Evolutionary conservation across 2,329 filamentous ascomycete genomes (phyloP).

Genomic region (Aspergillus sclerotialis): DNA sequence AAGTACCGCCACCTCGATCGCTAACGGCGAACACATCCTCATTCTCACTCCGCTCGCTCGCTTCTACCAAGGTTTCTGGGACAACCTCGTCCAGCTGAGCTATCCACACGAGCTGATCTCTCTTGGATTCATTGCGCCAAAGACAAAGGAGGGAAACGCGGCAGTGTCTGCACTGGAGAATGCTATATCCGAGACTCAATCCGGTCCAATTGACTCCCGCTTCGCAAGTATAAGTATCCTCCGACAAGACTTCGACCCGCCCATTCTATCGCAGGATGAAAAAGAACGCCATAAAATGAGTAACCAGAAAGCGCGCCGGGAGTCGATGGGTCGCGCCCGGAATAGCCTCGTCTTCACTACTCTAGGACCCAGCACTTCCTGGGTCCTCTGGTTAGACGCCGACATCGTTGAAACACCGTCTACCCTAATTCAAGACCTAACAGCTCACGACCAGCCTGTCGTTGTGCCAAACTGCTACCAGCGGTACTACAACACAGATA

Average conservation of each 20-base stretch:
- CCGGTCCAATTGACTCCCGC: constrained; percentile 68
- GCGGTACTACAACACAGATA: constrained; percentile 67
- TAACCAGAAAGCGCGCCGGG: constrained; percentile 78
- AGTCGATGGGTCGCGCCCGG: constrained; percentile 86
- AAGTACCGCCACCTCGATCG: constrained; percentile 65
- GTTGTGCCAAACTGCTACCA: constrained; percentile 96
- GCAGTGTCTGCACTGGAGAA: constrained; percentile 78
- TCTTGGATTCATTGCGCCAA: constrained; percentile 91
- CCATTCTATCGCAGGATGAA: constrained; percentile 74
- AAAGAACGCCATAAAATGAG: constrained; percentile 83
- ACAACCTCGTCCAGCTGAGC: constrained; percentile 73
- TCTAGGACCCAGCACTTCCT: constrained; percentile 80
- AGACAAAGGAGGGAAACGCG: constrained; percentile 83
- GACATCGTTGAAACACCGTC: constrained; percentile 86
- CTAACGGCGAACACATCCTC: constrained; percentile 76
- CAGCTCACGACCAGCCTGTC: constrained; percentile 78
- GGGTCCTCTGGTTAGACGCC: constrained; percentile 93
- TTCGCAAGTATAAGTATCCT: constrained; percentile 94
- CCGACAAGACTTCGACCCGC: constrained; percentile 86
- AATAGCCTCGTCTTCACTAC: constrained; percentile 96
- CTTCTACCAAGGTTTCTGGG: constrained; percentile 94
- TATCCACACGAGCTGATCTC: constrained; percentile 96
- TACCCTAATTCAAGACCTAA: constrained; percentile 83
- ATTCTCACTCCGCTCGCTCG: constrained; percentile 87
- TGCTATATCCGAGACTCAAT: constrained; percentile 78